Percentiles rank a stretch among this genome's conserved stretches.
These are phyloP conservation scores for Blechomonas ayalai DNA, from an alignment of 208 protist species.

Conservation along the genomic window DNA sequence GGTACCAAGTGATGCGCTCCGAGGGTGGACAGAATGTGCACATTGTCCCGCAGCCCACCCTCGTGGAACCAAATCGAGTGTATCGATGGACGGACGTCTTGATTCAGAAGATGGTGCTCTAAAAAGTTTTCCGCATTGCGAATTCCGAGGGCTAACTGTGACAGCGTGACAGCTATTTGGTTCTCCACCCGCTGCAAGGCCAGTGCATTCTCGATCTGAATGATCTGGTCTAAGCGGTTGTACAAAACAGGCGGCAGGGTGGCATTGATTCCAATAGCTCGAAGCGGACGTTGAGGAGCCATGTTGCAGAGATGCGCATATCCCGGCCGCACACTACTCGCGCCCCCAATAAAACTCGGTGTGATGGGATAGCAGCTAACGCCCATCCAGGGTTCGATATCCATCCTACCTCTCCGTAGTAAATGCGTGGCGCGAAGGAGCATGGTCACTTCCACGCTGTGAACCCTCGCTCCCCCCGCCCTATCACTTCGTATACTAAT, in stretches of 20 bases:
- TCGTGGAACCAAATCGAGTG: conserved; percentile 86
- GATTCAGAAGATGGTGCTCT: conserved; percentile 68
- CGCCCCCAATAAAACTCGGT: conserved; percentile 44
- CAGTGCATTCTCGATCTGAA: conserved; percentile 81
- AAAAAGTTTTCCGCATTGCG: conserved; percentile 86
- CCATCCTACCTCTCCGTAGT: conserved; percentile 45
- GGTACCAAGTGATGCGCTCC: conserved; percentile 85
- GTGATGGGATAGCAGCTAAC: conserved; percentile 63
- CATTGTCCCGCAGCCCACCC: conserved; percentile 55
- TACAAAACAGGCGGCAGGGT: conserved; percentile 71
- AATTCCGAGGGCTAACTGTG: conserved; percentile 72
- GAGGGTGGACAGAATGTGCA: conserved; percentile 73
- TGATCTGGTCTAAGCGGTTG: conserved; percentile 78
- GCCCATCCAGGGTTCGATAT: conserved; percentile 74
- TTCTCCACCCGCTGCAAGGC: conserved; percentile 75
- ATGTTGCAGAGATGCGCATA: conserved; percentile 73
- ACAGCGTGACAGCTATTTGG: conserved; percentile 78
- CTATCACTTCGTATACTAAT: no score
- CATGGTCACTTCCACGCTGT: neutral
- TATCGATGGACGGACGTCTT: conserved; percentile 72
- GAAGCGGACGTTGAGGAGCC: conserved; percentile 43
- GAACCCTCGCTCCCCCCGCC: no score
- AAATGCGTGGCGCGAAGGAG: conserved; percentile 11
- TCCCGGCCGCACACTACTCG: conserved; percentile 38
- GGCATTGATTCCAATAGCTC: conserved; percentile 57